Evolutionary conservation across 2,329 filamentous ascomycete genomes (phyloP).

Genomic region (Botryosphaeria dothidea): DNA sequence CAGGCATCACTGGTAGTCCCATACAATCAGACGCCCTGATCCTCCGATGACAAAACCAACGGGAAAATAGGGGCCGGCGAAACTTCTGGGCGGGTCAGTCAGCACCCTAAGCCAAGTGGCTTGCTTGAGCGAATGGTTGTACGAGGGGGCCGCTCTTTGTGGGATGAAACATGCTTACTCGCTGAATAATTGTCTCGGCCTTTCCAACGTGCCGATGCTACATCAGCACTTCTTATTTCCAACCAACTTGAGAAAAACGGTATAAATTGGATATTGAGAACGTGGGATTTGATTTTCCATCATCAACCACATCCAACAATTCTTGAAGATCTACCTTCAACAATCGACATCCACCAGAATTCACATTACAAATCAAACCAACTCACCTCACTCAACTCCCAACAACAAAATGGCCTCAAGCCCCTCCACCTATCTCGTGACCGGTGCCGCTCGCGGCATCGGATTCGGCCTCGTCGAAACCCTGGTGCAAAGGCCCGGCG

Average conservation of each 20-base stretch:
- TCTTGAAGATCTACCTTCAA: not conserved
- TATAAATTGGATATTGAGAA: too few relatives aligned
- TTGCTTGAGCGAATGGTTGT: not conserved
- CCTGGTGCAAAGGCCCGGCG: not conserved
- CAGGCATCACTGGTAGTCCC: too few relatives aligned
- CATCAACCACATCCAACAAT: not conserved
- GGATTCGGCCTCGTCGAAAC: not conserved
- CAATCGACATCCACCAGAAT: not conserved
- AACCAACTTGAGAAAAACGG: too few relatives aligned
- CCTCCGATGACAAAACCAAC: too few relatives aligned
- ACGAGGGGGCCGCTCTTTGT: not conserved
- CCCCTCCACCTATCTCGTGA: not conserved
- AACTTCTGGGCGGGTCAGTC: too few relatives aligned
- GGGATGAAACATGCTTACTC: not conserved
- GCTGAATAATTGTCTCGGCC: not conserved
- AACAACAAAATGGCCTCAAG: not conserved
- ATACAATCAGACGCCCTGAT: too few relatives aligned
- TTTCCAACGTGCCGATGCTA: too few relatives aligned
- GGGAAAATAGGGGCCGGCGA: too few relatives aligned
- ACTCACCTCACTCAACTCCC: too few relatives aligned
- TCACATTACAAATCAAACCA: too few relatives aligned
- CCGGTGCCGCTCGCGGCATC: slow-evolving; percentile 2
- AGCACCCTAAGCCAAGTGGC: not conserved
- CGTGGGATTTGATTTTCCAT: not conserved
- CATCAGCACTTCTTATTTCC: too few relatives aligned